phyloP scores from a whole-genome alignment of 1,284 basidiomycete genomes.

The Cutaneotrichosporon mucoides region DNA sequence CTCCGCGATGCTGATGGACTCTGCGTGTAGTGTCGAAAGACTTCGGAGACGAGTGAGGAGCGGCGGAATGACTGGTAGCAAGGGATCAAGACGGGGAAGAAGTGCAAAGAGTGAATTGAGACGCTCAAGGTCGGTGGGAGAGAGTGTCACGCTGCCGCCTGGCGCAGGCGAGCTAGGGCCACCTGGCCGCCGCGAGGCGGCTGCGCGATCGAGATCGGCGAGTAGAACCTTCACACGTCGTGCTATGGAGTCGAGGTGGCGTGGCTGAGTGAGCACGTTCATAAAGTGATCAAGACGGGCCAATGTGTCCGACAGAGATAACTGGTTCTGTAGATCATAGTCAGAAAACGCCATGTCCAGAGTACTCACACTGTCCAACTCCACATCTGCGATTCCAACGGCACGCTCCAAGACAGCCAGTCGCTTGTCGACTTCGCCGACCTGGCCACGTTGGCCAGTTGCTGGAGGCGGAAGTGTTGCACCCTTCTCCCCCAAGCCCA shows the following conservation, averaged over 20 bases:
- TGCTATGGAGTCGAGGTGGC: conserved; percentile 94
- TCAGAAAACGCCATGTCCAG: conserved; percentile 4
- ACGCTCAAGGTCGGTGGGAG: conserved; percentile 55
- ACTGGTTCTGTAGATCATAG: conserved; percentile 5
- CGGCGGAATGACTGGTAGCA: conserved; percentile 83
- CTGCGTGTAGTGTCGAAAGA: conserved; percentile 73
- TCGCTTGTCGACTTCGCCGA: conserved; percentile 56
- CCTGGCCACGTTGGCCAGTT: too few species aligned
- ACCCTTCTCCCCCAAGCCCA: background rate
- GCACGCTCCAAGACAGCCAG: conserved; percentile 73
- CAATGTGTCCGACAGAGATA: conserved; percentile 60
- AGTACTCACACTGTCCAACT: background rate
- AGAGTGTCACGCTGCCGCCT: conserved; percentile 44
- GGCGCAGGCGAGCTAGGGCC: background rate
- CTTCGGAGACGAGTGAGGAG: conserved; percentile 84
- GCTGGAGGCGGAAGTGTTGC: too few species aligned
- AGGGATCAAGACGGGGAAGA: conserved; percentile 74
- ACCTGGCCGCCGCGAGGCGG: conserved; percentile 47
- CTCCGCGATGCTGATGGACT: conserved; percentile 65
- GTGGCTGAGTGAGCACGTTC: conserved; percentile 84
- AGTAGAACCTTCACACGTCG: conserved; percentile 87
- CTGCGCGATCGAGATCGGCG: conserved; percentile 84
- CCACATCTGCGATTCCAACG: conserved; percentile 54
- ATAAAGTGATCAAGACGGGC: conserved; percentile 71
- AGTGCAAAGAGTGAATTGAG: conserved; percentile 61